A percentile compares a stretch with the other conserved stretches of the same genome.
Evolutionary conservation across 2,329 filamentous ascomycete genomes (phyloP).

Genomic region (Onygenales sp.): DNA sequence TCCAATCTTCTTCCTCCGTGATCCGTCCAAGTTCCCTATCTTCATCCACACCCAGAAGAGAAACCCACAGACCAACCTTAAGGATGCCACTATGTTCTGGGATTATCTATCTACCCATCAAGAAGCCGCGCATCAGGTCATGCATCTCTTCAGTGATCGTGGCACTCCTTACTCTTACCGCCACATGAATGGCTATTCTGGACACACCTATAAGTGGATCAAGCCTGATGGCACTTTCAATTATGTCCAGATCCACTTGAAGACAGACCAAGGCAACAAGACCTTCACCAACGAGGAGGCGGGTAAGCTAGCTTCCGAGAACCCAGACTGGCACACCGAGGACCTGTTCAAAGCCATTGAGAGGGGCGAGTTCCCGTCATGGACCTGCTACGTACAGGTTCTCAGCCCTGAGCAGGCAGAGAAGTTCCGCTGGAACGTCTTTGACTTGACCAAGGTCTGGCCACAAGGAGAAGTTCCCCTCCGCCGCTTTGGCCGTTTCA

Average conservation of each 20-base stretch:
- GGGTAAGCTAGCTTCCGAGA: conserved; percentile 42
- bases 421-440: conserved; percentile 53
- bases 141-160: conserved; percentile 57
- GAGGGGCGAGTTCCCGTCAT: conserved; percentile 51
- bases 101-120: conserved; percentile 53
- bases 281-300: conserved; percentile 52
- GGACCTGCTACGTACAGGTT: conserved; percentile 56
- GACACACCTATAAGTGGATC: conserved; percentile 58
- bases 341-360: conserved; percentile 57
- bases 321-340: conserved; percentile 54
- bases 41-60: conserved; percentile 69
- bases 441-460: conserved; percentile 63
- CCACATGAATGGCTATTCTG: conserved; percentile 59
- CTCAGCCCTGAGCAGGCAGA: conserved; percentile 54
- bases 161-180: conserved; percentile 57
- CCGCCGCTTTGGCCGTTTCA: conserved; percentile 51
- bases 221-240: conserved; percentile 57
- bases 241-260: conserved; percentile 57
- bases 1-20: conserved; percentile 66
- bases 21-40: conserved; percentile 63
- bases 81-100: conserved; percentile 63
- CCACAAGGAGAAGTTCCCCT: conserved; percentile 54
- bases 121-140: conserved; percentile 54
- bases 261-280: conserved; percentile 54
- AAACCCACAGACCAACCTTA: conserved; percentile 60